Conservation (phyloP, 176 grass and related monocot species). For the Calamus simplicifolius region DNA sequence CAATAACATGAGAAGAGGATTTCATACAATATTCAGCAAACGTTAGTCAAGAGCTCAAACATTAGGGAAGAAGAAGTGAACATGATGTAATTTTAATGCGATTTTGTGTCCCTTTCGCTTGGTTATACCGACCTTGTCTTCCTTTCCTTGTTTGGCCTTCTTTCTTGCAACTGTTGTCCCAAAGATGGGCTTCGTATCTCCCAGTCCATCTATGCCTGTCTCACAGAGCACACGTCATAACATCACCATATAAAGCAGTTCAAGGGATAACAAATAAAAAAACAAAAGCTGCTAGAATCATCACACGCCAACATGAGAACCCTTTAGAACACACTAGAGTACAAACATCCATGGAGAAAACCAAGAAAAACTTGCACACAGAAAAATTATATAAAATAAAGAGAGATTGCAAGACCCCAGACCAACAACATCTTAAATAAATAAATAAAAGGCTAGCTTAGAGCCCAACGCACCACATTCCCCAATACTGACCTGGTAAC, state of each 20-base stretch:
- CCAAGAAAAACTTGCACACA: too few species aligned
- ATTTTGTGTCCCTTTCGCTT: neutral
- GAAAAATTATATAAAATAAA: neutral
- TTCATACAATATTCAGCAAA: neutral
- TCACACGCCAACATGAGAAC: too few species aligned
- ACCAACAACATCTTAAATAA: too few species aligned
- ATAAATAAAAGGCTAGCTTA: slow-evolving; percentile 1
- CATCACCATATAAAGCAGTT: too few species aligned
- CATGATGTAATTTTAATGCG: neutral
- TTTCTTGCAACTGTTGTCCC: slow-evolving; percentile 93
- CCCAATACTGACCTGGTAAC: slow-evolving; percentile 73
- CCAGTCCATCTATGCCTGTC: slow-evolving; percentile 96
- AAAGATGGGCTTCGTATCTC: slow-evolving; percentile 95
- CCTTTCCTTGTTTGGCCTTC: slow-evolving; percentile 98
- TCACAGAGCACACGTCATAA: neutral
- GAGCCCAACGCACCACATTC: slow-evolving; percentile 1
- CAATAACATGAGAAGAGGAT: slow-evolving; percentile 16
- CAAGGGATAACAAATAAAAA: too few species aligned
- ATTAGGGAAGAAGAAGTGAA: neutral
- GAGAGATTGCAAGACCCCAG: slow-evolving; percentile 7
- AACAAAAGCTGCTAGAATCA: too few species aligned
- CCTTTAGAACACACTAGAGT: too few species aligned
- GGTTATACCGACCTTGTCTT: slow-evolving; percentile 58
- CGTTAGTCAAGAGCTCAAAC: neutral
- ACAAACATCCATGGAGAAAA: too few species aligned